These are phyloP conservation scores for Macadamia integrifolia DNA, from an alignment of 164 flowering plant species.

Conservation along the genomic window DNA sequence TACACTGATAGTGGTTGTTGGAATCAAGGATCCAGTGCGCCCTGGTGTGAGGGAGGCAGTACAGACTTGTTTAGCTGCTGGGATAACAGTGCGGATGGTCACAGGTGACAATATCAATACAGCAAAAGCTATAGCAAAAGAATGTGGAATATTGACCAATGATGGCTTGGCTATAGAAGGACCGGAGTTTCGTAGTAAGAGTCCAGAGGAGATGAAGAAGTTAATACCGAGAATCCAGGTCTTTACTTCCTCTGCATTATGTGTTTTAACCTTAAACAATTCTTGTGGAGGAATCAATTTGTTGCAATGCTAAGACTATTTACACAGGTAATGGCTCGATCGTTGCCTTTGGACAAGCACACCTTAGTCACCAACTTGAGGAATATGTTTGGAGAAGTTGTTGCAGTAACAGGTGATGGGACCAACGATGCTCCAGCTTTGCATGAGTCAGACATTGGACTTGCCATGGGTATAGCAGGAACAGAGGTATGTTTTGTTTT, in stretches of 20 bases:
- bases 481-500: conserved; percentile 31
- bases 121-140: conserved; percentile 32
- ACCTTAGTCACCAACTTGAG: conserved; percentile 26
- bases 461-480: conserved; percentile 49
- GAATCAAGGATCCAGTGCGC: conserved; percentile 30
- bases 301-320: not conserved
- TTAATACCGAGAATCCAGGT: conserved; percentile 29
- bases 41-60: conserved; percentile 31
- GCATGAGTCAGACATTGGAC: conserved; percentile 46
- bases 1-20: conserved; percentile 25
- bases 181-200: conserved; percentile 20
- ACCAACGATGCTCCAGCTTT: conserved; percentile 44
- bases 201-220: conserved; percentile 19
- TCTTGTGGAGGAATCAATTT: too few relatives aligned
- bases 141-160: conserved; percentile 27
- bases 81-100: conserved; percentile 30
- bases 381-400: conserved; percentile 25
- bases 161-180: conserved; percentile 28
- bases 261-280: not conserved
- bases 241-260: not conserved
- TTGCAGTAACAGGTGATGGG: conserved; percentile 42
- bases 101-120: conserved; percentile 32
- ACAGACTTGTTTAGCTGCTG: conserved; percentile 26
- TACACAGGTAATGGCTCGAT: conserved; percentile 41
- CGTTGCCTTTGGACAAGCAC: conserved; percentile 41